Evolutionary conservation across 306 rosid species (phyloP).

Genomic region (Vigna hirtella): DNA sequence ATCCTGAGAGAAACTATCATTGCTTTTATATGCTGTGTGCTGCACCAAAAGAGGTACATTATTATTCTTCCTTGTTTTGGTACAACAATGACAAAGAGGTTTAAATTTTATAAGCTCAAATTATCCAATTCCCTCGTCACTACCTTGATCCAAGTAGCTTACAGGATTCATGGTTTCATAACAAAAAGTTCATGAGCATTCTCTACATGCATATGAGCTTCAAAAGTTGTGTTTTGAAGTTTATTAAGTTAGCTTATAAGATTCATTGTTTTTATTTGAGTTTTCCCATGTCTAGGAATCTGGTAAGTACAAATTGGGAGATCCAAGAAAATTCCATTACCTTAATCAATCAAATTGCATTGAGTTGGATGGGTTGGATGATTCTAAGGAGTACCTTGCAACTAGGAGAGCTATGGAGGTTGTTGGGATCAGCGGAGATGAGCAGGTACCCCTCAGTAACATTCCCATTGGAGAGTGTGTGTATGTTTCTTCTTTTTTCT

Average conservation of each 20-base stretch:
- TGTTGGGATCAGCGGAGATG: conserved; percentile 80
- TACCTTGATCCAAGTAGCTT: not conserved
- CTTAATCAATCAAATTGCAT: conserved; percentile 81
- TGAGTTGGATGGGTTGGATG: conserved; percentile 68
- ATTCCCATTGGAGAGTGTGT: conserved; percentile 6
- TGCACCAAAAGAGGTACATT: conserved; percentile 82
- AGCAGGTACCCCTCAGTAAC: conserved; percentile 69
- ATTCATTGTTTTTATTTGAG: conserved; percentile 18
- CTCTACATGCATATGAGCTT: not conserved
- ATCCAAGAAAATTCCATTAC: conserved; percentile 82
- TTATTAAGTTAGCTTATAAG: too few species aligned
- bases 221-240: conserved; percentile 7
- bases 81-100: not conserved
- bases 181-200: not conserved
- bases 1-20: conserved; percentile 98
- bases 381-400: conserved; percentile 76
- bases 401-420: conserved; percentile 96
- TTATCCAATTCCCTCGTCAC: not conserved
- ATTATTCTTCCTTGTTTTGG: conserved; percentile 1
- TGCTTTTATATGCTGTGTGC: conserved; percentile 99
- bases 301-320: conserved; percentile 75
- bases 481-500: not conserved
- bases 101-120: not conserved
- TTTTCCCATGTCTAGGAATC: conserved; percentile 60
- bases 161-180: conserved; percentile 1